A percentile compares a stretch with the other conserved stretches of the same genome.
phyloP scores from a whole-genome alignment of 352 stramenopile species.

The Halophytophthora polymorphica region DNA sequence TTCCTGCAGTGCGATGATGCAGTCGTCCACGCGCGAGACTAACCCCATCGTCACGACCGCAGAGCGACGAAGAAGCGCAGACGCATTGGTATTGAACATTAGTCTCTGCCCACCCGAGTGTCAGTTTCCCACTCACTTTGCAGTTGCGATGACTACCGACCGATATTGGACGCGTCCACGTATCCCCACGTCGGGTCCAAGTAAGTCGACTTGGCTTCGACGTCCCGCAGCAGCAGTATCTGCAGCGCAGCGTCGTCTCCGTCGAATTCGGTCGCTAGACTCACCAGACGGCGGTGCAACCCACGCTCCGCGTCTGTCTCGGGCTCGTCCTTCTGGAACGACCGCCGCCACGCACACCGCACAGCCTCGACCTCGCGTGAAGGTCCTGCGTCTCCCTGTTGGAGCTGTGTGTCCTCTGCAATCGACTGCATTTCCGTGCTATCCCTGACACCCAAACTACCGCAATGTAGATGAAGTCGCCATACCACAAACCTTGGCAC shows the following conservation, averaged over 20 bases:
- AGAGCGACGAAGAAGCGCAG: background rate
- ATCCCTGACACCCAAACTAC: too few relatives aligned
- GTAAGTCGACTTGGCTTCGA: slow-evolving; percentile 40
- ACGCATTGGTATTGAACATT: background rate
- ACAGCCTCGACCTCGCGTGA: slow-evolving; percentile 4
- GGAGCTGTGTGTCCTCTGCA: slow-evolving; percentile 2
- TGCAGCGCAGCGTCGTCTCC: slow-evolving; percentile 6
- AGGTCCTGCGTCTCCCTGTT: background rate
- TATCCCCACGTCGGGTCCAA: slow-evolving; percentile 41
- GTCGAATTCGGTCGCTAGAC: slow-evolving; percentile 14
- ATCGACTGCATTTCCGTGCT: slow-evolving; percentile 9
- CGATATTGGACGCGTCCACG: slow-evolving; percentile 54
- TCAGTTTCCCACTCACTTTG: too few relatives aligned
- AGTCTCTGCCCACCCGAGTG: background rate
- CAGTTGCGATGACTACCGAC: too few relatives aligned
- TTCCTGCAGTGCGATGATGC: slow-evolving; percentile 56
- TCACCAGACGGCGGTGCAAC: slow-evolving; percentile 15
- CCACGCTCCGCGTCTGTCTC: slow-evolving; percentile 18
- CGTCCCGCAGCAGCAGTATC: slow-evolving; percentile 22
- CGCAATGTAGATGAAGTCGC: slow-evolving; percentile 1
- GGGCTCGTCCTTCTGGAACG: slow-evolving; percentile 13
- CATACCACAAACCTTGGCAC: background rate
- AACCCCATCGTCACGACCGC: background rate
- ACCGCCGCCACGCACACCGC: slow-evolving; percentile 13
- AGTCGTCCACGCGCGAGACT: slow-evolving; percentile 60